phyloP scores from a whole-genome alignment of 2,329 filamentous ascomycete species.

The Fusarium sp. region DNA sequence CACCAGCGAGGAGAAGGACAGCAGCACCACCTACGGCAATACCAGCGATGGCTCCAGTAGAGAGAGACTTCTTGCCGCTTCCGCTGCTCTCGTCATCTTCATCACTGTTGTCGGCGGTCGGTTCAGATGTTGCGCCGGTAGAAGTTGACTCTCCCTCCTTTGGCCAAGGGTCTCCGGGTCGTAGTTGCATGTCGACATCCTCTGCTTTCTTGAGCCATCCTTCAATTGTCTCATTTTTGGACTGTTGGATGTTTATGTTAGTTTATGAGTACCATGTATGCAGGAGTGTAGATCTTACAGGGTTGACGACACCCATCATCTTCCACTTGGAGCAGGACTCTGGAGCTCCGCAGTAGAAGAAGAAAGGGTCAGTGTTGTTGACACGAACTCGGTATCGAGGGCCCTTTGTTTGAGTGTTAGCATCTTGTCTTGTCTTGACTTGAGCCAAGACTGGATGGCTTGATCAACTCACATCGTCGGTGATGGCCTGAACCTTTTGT shows the following conservation, averaged over 20 bases:
- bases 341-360: constrained; percentile 76
- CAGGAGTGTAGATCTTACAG: constrained; percentile 53
- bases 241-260: constrained; percentile 51
- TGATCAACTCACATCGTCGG: constrained; percentile 53
- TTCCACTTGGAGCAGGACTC: constrained; percentile 71
- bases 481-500: constrained; percentile 57
- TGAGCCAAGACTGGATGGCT: background rate
- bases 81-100: background rate
- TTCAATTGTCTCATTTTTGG: constrained; percentile 56
- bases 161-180: constrained; percentile 66
- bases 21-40: constrained; percentile 65
- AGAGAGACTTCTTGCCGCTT: constrained; percentile 26
- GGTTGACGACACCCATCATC: constrained; percentile 83
- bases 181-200: constrained; percentile 62
- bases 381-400: constrained; percentile 58
- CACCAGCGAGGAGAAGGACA: constrained; percentile 55
- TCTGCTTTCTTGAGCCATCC: constrained; percentile 59
- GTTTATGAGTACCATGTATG: background rate
- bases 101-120: constrained; percentile 6
- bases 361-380: constrained; percentile 72
- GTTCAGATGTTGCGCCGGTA: constrained; percentile 8
- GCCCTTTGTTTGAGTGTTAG: constrained; percentile 44
- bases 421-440: background rate
- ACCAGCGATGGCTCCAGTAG: constrained; percentile 66
- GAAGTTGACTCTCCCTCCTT: constrained; percentile 53